These are phyloP conservation scores for Sporormia fimetaria DNA, from an alignment of 495 filamentous ascomycete species.

Conservation along the genomic window DNA sequence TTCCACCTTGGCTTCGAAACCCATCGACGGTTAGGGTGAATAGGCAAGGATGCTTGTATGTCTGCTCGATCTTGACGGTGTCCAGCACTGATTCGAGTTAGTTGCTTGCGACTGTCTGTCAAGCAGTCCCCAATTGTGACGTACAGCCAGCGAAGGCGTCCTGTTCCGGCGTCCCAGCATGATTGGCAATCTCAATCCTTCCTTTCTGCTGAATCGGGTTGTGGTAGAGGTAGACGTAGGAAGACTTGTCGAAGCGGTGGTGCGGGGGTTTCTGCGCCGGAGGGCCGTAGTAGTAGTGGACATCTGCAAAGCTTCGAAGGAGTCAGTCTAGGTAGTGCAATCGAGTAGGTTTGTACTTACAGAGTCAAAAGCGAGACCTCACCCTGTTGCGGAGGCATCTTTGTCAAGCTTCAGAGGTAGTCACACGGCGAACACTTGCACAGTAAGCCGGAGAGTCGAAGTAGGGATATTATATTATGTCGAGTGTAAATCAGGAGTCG, in stretches of 20 bases:
- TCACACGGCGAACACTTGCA: too few species aligned
- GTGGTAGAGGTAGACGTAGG: constrained; percentile 80
- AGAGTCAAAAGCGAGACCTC: constrained; percentile 70
- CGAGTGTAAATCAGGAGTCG: too few species aligned
- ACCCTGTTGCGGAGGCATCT: constrained; percentile 66
- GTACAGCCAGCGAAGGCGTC: constrained; percentile 79
- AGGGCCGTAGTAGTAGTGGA: constrained; percentile 77
- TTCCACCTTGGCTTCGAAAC: constrained; percentile 26
- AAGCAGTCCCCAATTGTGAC: constrained; percentile 31
- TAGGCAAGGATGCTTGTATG: constrained; percentile 64
- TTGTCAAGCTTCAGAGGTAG: constrained; percentile 12
- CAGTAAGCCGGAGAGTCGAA: too few species aligned
- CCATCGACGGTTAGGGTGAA: constrained; percentile 65
- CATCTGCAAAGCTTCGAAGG: constrained; percentile 63
- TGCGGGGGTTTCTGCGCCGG: constrained; percentile 60
- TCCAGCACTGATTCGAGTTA: constrained; percentile 48
- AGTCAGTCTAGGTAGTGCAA: constrained; percentile 11
- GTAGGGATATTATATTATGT: too few species aligned
- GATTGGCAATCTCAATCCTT: constrained; percentile 77
- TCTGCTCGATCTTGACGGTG: constrained; percentile 53
- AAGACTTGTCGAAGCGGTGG: constrained; percentile 81
- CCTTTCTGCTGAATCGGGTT: constrained; percentile 55
- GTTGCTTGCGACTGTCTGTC: neutral
- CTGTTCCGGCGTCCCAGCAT: constrained; percentile 73
- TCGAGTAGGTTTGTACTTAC: constrained; percentile 42